Evolutionary conservation across 495 filamentous ascomycete species (phyloP), one percentile per base, ranked within the genome.

Genomic region (Hypoxylon perforatum): DNA sequence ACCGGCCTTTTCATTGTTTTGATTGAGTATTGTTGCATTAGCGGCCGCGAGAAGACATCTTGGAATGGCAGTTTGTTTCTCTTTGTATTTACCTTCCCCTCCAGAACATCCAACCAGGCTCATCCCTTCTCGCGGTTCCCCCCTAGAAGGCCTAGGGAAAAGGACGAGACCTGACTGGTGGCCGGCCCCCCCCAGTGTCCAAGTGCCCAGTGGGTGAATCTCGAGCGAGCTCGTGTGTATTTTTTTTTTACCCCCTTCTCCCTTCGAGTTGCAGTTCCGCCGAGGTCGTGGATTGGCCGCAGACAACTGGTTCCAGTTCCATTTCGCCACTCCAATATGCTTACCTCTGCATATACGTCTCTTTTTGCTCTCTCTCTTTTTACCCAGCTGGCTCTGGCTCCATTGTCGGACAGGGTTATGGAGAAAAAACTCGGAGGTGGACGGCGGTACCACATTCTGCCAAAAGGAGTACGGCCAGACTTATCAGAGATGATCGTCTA

Each of bases 1-100:
- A 74, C 72, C 69, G 69, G 63, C 63, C 41, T 59, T 62, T 61
- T 70, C 61, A 51, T 51, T 67, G 71, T 67, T 73, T 71, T 73
- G 68, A 71, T 76, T 74, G 72, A 70, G 75, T 73, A 69, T 52
- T 56, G 57, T 64, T 84, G 84, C 83, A 84, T 85, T 83, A 85
- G 84, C 76, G 79, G 82, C 81, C 79, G 79, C 73, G 69, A 76
- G 65, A 75, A 76, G 71, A 72, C 69, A 81, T 80, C 78, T 80
- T 65, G 70, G 74, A 73, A 73, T 71, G 69, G 65, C 59, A 72
- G 67, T 61, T 65, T 69, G 57, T 69, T 69, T 64, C 50, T 67
- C 63, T 67, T 49, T 55, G 45, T 61, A 56, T 56, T 47, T 50
- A 59, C 67, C 63, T 67, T 63, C 63, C 62, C 69, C 70, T 57